Evolutionary conservation across 192 early-diverging fungal genomes (phyloP).

Genomic region (Coemansia furcata): DNA sequence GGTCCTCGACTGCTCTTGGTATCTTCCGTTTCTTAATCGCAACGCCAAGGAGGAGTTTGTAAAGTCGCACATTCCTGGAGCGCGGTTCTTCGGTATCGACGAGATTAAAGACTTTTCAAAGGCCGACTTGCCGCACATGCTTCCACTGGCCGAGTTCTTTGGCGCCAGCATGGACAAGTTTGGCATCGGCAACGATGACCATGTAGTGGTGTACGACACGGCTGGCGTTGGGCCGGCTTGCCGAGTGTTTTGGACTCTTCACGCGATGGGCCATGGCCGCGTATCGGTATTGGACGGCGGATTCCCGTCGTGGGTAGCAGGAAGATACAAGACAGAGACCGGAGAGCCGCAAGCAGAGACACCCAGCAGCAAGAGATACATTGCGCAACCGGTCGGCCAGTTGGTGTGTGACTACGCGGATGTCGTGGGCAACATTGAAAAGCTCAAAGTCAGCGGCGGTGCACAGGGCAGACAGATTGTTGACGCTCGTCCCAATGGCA

Average conservation of each 20-base stretch:
- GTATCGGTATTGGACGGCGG: conserved; percentile 91
- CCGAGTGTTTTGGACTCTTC: conserved; percentile 83
- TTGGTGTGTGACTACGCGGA: conserved; percentile 61
- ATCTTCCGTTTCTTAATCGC: conserved; percentile 73
- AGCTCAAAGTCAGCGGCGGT: conserved; percentile 24
- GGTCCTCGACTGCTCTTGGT: conserved; percentile 91
- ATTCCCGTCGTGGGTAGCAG: conserved; percentile 71
- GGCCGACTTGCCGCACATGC: conserved; percentile 82
- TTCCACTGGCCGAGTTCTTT: conserved; percentile 74
- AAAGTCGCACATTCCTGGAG: conserved; percentile 61
- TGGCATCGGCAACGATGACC: conserved; percentile 76
- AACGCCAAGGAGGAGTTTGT: conserved; percentile 71
- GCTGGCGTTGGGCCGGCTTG: conserved; percentile 76
- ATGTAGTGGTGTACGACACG: conserved; percentile 90
- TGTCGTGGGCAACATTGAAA: conserved; percentile 57
- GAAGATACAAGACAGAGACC: conserved; percentile 21
- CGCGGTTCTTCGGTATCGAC: conserved; percentile 93
- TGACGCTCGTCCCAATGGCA: conserved; percentile 65
- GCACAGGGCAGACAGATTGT: conserved; percentile 55
- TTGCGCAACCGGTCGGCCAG: conserved; percentile 6
- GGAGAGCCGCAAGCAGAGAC: conserved; percentile 31
- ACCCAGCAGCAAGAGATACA: conserved; percentile 9
- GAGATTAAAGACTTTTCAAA: conserved; percentile 68
- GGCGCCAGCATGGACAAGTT: conserved; percentile 63
- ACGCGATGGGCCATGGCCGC: conserved; percentile 68